Base-by-base conservation (phyloP, 805 yeast species). In the Ogataea ganodermae region DNA sequence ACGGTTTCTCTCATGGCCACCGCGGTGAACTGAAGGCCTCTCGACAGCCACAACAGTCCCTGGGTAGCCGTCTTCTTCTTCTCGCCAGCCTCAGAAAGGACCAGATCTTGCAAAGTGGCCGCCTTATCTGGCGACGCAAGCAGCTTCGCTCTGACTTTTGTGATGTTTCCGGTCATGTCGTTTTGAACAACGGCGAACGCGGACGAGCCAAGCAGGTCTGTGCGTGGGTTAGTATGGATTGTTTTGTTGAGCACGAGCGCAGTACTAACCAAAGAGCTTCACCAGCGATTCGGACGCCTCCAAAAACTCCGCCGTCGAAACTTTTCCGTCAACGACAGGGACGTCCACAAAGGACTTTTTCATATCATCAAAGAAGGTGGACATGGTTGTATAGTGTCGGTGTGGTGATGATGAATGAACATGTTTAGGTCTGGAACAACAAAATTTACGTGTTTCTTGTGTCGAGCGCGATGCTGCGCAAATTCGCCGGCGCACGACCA, bases 21-120 rank as follows among this genome's bases (percentile, higher is more conserved):
- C 16, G 95, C 91, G n/a, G 97, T 89, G 74, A 89, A 90, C 65
- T 86, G 84, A 59, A 89, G 78, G 17, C 96, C 97, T 62, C 92
- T 75, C 37, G 83, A 76, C 57, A 89, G 78, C 97, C 97, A 89
- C 59, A 89, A 71, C 56, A 89, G 77, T 32, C 95, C 97, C 69
- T 90, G 96, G 10, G 96, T 89, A 33, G 96, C 96, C 51, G 83
- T 82, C 67, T 84, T 86, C 60, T 75, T 74, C 68, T 80, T 80
- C 55, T 80, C 80, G 31, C 74, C 76, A 35, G 80, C 83, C 72
- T 89, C 97, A 46, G 82, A 72, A 51, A 86, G 69, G 27, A 90
- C 84, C 64, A 89, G 73, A 51, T 79, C 89, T 71, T 90, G 96
- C 58, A 89, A 75, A 21, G 95, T 84, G n/a, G 71, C 63, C 23